Evolutionary conservation across 2,329 filamentous ascomycete species (phyloP).

Genomic region (Cryphonectria naterciae): DNA sequence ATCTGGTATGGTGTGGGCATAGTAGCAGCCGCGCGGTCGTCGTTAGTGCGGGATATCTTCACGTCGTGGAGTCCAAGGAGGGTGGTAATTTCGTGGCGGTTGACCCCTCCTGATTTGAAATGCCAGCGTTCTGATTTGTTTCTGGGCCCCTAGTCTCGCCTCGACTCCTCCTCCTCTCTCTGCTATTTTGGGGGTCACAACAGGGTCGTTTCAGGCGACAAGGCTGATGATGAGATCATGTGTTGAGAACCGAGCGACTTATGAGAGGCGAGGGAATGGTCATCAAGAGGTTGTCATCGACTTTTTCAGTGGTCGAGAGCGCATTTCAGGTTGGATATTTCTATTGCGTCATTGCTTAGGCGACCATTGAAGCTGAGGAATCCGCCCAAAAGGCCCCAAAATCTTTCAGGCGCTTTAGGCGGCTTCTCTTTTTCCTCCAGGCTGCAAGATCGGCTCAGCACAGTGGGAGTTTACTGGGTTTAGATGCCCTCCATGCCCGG

Average conservation of each 20-base stretch:
- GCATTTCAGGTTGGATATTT: background rate
- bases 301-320: background rate
- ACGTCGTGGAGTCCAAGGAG: background rate
- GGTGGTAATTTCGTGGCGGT: background rate
- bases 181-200: slow-evolving; percentile 2
- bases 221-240: slow-evolving; percentile 10
- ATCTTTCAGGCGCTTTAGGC: slow-evolving; percentile 1
- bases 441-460: background rate
- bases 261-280: slow-evolving; percentile 29
- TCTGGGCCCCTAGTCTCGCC: background rate
- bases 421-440: background rate
- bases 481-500: background rate
- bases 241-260: slow-evolving; percentile 7
- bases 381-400: background rate
- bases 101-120: slow-evolving; percentile 24
- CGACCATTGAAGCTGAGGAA: background rate
- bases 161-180: background rate
- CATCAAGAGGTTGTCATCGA: slow-evolving; percentile 18
- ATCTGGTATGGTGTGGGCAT: slow-evolving; percentile 8
- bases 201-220: background rate
- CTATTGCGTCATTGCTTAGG: slow-evolving; percentile 16
- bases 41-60: slow-evolving; percentile 13
- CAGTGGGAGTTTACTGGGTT: background rate
- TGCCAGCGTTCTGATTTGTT: slow-evolving; percentile 26
- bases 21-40: slow-evolving; percentile 6